A percentile compares a stretch with the other conserved stretches of the same genome.
These are phyloP conservation scores for Beverwykella pulmonaria DNA, from an alignment of 495 filamentous ascomycete species.

Conservation along the genomic window DNA sequence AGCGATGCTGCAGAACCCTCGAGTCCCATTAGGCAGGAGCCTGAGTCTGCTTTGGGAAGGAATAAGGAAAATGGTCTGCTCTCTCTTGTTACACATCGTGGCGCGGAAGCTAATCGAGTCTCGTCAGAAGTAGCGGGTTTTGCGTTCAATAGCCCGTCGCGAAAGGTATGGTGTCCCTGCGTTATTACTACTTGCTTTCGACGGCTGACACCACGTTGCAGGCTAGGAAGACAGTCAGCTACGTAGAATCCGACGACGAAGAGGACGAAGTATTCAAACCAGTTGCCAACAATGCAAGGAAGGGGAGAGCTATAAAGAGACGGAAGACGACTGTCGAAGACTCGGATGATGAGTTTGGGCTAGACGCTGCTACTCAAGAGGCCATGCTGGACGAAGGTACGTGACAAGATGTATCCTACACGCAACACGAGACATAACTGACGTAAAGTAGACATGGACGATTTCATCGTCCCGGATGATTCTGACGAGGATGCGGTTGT, in stretches of 20 bases:
- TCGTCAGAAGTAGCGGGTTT: conserved; percentile 45
- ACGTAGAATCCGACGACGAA: conserved; percentile 68
- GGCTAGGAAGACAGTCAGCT: conserved; percentile 62
- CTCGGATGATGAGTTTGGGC: conserved; percentile 72
- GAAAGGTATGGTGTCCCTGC: conserved; percentile 62
- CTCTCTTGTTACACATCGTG: conserved; percentile 46
- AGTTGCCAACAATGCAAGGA: conserved; percentile 41
- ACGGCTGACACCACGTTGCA: conserved; percentile 10
- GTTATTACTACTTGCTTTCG: background rate
- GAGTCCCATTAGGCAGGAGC: conserved; percentile 54
- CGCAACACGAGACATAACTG: background rate
- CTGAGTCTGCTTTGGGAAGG: conserved; percentile 22
- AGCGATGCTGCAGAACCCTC: conserved; percentile 66
- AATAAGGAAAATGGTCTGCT: conserved; percentile 50
- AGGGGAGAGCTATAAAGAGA: conserved; percentile 42
- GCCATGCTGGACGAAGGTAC: conserved; percentile 64
- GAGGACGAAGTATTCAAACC: conserved; percentile 57
- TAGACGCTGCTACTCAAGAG: conserved; percentile 55
- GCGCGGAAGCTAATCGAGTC: conserved; percentile 39
- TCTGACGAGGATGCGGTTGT: conserved; percentile 71
- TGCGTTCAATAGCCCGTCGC: conserved; percentile 58
- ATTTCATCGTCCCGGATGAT: conserved; percentile 82
- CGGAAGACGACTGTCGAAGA: conserved; percentile 51
- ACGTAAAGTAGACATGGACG: conserved; percentile 65
- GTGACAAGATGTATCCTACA: background rate